Conservation (phyloP, 768 basidiomycete genomes). For the Gymnopilus junonius region DNA sequence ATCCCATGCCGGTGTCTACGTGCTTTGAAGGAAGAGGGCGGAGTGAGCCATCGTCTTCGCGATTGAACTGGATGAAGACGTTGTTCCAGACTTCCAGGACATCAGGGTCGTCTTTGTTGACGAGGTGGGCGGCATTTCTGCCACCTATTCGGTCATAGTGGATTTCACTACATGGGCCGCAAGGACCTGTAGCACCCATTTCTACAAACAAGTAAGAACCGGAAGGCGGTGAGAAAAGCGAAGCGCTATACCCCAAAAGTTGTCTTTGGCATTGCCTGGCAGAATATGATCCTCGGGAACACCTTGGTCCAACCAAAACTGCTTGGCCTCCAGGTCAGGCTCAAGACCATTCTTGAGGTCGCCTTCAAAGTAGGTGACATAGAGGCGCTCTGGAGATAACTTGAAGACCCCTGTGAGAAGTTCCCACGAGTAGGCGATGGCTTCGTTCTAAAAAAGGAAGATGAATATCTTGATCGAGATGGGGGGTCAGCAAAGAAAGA, state of each 20-base stretch:
- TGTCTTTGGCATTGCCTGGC: constrained; percentile 94
- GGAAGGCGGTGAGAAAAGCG: constrained; percentile 9
- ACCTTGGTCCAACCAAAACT: constrained; percentile 89
- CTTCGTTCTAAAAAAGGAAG: constrained; percentile 73
- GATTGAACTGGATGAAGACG: constrained; percentile 99
- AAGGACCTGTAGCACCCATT: constrained; percentile 98
- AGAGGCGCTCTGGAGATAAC: constrained; percentile 88
- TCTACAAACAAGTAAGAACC: constrained; percentile 49
- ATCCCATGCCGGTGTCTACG: constrained; percentile 99
- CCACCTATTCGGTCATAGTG: constrained; percentile 98
- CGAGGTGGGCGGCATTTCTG: constrained; percentile 90
- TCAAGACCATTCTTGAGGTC: constrained; percentile 84
- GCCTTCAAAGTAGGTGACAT: constrained; percentile 98
- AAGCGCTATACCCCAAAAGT: constrained; percentile 88
- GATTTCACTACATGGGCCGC: constrained; percentile 97
- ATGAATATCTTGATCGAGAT: constrained; percentile 10
- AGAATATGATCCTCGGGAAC: constrained; percentile 89
- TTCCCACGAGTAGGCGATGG: constrained; percentile 93
- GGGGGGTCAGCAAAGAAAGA: neutral
- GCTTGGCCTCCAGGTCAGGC: constrained; percentile 86
- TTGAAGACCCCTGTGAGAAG: constrained; percentile 89
- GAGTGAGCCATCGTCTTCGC: constrained; percentile 86
- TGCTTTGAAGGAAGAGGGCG: constrained; percentile 87
- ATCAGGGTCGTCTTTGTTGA: constrained; percentile 95
- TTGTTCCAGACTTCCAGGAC: constrained; percentile 99